Conservation (phyloP, 1,139 yeast species). For the Candida albicans region DNA sequence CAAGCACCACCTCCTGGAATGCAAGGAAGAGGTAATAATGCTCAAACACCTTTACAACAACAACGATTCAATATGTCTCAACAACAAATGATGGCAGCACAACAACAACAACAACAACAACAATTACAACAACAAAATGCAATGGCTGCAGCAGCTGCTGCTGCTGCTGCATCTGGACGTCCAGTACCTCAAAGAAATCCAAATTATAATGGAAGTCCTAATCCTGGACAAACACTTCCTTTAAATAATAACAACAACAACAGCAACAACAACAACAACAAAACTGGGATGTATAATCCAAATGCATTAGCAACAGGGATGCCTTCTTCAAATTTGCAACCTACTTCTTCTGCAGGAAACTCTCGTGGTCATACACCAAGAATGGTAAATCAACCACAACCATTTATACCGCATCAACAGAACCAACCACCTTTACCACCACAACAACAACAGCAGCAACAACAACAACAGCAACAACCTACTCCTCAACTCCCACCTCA, state of each 20-base stretch:
- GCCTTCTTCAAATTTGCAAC: constrained; percentile 9
- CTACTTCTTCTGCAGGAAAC: constrained; percentile 12
- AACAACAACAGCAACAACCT: constrained; percentile 12
- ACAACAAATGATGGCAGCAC: constrained; percentile 10
- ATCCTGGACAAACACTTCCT: constrained; percentile 4
- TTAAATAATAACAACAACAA: constrained; percentile 1
- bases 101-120: constrained; percentile 10
- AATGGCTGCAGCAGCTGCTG: constrained; percentile 9
- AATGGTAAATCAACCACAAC: constrained; percentile 14
- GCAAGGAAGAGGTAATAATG: constrained; percentile 4
- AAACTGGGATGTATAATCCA: constrained; percentile 9
- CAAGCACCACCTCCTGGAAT: constrained; percentile 9
- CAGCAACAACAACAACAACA: constrained; percentile 1
- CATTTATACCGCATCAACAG: constrained; percentile 7
- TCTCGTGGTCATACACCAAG: constrained; percentile 17
- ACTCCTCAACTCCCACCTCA: constrained; percentile 8
- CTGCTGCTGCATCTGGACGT: constrained; percentile 11
- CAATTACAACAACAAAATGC: constrained; percentile 10
- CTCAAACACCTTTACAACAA: constrained; percentile 5
- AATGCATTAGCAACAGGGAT: constrained; percentile 10
- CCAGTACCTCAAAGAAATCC: constrained; percentile 13
- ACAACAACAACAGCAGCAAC: constrained; percentile 2
- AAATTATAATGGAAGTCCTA: constrained; percentile 10
- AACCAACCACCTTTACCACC: background rate
- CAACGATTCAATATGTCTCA: constrained; percentile 10